Percentiles rank a stretch among this genome's conserved stretches.
Evolutionary conservation across 495 filamentous ascomycete species (phyloP).

Genomic region (Elaphomyces granulatus): DNA sequence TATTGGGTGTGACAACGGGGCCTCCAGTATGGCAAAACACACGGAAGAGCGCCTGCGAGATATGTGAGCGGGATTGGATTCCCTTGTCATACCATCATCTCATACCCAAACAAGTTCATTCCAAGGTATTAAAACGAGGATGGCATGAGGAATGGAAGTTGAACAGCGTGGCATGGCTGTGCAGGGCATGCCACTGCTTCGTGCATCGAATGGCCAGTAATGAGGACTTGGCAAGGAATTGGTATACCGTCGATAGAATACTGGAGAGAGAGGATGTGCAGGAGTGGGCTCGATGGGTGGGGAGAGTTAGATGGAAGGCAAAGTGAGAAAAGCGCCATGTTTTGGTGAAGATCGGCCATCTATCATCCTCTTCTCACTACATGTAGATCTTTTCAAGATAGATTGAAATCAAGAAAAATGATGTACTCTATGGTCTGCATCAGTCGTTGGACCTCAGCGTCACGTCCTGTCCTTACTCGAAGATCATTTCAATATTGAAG

Average conservation of each 20-base stretch:
- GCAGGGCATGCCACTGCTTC: constrained; percentile 74
- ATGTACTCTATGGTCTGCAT: too few species aligned
- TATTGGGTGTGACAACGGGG: constrained; percentile 35
- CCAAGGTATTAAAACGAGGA: constrained; percentile 63
- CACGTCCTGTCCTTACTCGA: too few species aligned
- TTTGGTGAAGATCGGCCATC: neutral
- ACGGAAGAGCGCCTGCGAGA: constrained; percentile 51
- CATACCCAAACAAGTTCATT: constrained; percentile 61
- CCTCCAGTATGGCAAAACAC: constrained; percentile 48
- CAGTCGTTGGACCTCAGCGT: too few species aligned
- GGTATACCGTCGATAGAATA: constrained; percentile 56
- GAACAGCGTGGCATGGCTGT: constrained; percentile 78
- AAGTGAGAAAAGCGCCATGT: constrained; percentile 21
- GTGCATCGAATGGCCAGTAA: constrained; percentile 65
- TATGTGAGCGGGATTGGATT: constrained; percentile 68
- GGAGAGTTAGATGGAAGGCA: constrained; percentile 50
- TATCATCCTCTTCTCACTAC: constrained; percentile 3
- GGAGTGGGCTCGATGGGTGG: constrained; percentile 55
- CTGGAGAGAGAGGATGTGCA: constrained; percentile 56
- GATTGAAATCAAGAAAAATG: too few species aligned
- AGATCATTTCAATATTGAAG: too few species aligned
- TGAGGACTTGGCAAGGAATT: constrained; percentile 66
- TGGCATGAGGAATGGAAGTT: constrained; percentile 67
- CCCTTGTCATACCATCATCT: constrained; percentile 73
- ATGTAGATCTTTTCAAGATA: constrained; percentile 3